Evolutionary conservation across 2,329 filamentous ascomycete species (phyloP).

Genomic region (Pestalotiopsis sp.): DNA sequence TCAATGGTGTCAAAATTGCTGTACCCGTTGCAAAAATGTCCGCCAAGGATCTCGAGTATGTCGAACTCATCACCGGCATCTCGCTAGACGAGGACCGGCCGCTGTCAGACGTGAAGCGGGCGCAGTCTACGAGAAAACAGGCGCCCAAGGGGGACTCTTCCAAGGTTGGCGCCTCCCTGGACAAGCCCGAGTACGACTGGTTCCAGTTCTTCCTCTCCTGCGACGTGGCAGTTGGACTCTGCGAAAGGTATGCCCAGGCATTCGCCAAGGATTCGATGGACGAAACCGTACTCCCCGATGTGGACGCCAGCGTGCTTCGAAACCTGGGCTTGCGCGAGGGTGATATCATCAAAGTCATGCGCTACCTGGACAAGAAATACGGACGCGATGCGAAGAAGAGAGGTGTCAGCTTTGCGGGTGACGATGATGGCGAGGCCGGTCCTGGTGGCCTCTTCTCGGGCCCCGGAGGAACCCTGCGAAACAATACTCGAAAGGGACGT

Average conservation of each 20-base stretch:
- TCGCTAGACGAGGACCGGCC: constrained; percentile 95
- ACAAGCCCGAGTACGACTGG: constrained; percentile 89
- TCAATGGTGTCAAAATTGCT: constrained; percentile 97
- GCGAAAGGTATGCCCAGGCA: constrained; percentile 88
- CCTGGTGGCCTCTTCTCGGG: constrained; percentile 83
- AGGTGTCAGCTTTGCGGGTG: constrained; percentile 22
- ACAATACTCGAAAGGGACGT: constrained; percentile 91
- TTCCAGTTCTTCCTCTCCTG: constrained; percentile 97
- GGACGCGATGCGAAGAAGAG: constrained; percentile 63
- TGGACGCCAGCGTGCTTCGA: constrained; percentile 78
- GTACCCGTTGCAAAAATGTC: constrained; percentile 97
- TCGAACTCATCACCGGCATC: constrained; percentile 82
- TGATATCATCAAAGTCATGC: constrained; percentile 95
- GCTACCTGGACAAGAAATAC: constrained; percentile 79
- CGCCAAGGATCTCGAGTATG: constrained; percentile 89
- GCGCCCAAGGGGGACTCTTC: constrained; percentile 27
- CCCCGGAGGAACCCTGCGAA: constrained; percentile 84
- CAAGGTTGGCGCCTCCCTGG: constrained; percentile 61
- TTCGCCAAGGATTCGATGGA: constrained; percentile 95
- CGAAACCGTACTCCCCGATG: constrained; percentile 86
- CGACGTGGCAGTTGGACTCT: constrained; percentile 88
- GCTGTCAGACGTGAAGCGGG: constrained; percentile 75
- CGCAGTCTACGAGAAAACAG: constrained; percentile 36
- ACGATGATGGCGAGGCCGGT: constrained; percentile 52
- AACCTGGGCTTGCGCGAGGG: constrained; percentile 93